Evolutionary conservation across 345 rosid species (phyloP), one percentile per base, ranked within the genome.

Genomic region (Sonneratia alba): DNA sequence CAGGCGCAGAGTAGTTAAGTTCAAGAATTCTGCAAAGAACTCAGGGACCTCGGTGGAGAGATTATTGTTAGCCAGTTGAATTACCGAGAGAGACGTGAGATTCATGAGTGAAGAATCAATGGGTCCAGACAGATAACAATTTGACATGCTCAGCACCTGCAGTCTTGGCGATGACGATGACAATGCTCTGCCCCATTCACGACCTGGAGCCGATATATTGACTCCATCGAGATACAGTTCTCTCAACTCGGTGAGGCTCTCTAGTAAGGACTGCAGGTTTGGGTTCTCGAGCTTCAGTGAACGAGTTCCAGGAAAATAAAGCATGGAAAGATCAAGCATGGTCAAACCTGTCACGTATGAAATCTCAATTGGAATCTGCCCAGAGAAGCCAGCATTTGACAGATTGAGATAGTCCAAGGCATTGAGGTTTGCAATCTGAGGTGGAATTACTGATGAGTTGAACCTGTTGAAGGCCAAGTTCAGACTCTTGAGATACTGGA

Each of bases 381-480:
- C 88, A 12, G 47, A 14, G 34, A 83, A 45, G 48, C 81, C 80
- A 4, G 85, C 66, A 62, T 74, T 37, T 4, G 86, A 83, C 34
- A 81, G 65, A 67, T 83, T 81, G 55, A 85, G 78, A 66, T 77
- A 36, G 34, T 8, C 27, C 73, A 88, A 67, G 40, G 72, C 51
- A 19, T 75, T 69, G 2, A 88, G 79, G 21, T 75, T 79, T 0
- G 42, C 83, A 13, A 86, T 74, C 62, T 66, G 62, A 3, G 71
- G 19, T 19, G 90, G 85, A 32, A 84, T 61, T 14, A 66, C 43
- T 76, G 48, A 0, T 27, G 70, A 72, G n/a, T 9, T 72, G 76
- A 86, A 75, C 7, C 14, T 59, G 75, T 84, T 88, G 56, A 42
- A 63, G 21, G 84, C 76, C 77, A 88, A 59, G 74, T 86, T 79